Evolutionary conservation across 148 eudicot genomes (phyloP).

Genomic region (Rhododendron vialii): DNA sequence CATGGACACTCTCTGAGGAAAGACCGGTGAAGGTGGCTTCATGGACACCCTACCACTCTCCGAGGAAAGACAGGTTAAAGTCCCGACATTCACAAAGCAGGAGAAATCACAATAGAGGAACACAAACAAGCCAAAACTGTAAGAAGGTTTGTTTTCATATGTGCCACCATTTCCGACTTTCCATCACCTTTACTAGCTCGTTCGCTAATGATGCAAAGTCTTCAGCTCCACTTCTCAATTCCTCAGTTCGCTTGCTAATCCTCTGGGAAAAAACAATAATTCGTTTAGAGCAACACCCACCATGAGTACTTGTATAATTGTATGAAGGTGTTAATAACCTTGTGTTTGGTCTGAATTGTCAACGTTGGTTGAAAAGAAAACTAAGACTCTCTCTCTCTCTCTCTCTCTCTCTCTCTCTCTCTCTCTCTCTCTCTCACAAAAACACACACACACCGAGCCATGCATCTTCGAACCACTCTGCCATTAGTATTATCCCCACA

Average conservation of each 20-base stretch:
- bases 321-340: background rate
- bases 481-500: background rate
- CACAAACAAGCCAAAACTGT: background rate
- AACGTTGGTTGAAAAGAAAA: background rate
- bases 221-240: constrained; percentile 63
- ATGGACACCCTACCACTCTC: no score
- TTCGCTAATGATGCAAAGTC: constrained; percentile 76
- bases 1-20: no score
- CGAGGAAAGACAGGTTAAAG: background rate
- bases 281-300: background rate
- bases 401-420: background rate
- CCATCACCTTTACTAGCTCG: constrained; percentile 73
- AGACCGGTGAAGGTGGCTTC: no score
- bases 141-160: constrained; percentile 24
- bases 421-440: background rate
- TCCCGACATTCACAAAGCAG: background rate
- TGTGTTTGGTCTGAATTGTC: background rate
- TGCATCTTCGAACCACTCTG: background rate
- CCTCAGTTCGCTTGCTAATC: constrained; percentile 62
- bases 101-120: background rate
- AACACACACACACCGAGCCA: background rate
- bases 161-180: constrained; percentile 69
- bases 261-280: constrained; percentile 36
- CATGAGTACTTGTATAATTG: background rate
- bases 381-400: background rate